Evolutionary conservation across 768 basidiomycete species (phyloP), one percentile per base, ranked within the genome.

Genomic region (Candolleomyces eurysporus): DNA sequence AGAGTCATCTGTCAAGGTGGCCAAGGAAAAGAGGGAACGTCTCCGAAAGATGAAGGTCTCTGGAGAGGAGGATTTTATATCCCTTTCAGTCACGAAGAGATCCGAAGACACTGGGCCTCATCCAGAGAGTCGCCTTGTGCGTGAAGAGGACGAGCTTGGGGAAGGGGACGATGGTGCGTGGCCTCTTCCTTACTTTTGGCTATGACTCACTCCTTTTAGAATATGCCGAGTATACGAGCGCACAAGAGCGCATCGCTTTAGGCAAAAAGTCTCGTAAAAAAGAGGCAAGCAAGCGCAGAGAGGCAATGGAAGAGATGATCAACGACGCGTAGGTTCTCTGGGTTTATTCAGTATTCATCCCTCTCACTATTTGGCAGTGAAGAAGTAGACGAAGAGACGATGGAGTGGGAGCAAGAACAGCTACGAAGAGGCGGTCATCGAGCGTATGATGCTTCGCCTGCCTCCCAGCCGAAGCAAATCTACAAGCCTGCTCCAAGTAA

Each of bases 81-180:
- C 93, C 0, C 73, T 95, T 16, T 86, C 90, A 19, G 82, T 94
- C 4, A 77, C 84, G 0, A 85, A 81, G 62, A 79, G 78, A 50
- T 74, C 75, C 19, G 84, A 89, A 40, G 71, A 81, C 9, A 79
- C 83, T 65, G 92, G 92, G 0, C 92, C 92, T 7, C 92, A 94
- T 77, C 93, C 92, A 7, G 89, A 89, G 65, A 93, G 91, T 69
- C 83, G 93, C 10, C 75, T 95, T 30, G 69, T 91, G 74, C 79
- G 93, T 53, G 93, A 95, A 72, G 93, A 95, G 45, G 93, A 95
- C 71, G 91, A 95, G 64, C 70, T 92, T 2, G 93, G 93, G 11
- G 91, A 94, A 69, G 92, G 87, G 2, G 93, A 94, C 43, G 93
- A 95, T 64, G 93, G 93, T 92, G 66, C 46, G 83, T 71, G 19